Base-by-base conservation (phyloP, 1,284 basidiomycete species). In the Trichosporon sp. region DNA sequence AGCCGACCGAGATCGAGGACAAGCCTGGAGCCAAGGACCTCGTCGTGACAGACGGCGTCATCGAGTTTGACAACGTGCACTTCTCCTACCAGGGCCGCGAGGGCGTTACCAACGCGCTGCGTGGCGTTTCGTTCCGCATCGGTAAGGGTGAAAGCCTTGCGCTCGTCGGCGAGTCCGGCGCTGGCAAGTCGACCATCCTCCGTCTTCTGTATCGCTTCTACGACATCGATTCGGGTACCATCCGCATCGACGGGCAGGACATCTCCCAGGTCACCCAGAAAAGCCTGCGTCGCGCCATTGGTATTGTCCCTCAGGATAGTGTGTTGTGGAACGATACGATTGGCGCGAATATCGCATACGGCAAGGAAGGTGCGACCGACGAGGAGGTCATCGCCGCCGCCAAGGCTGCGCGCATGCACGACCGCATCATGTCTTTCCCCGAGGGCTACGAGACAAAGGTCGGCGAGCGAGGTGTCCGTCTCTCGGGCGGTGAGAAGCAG, bases 281-380 rank as follows among this genome's bases (percentile, higher is more conserved):
- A 42, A 91, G 89, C 64, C 85, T 99, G 0, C 87, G 96, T n/a
- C 84, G 84, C 34, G 86, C 88, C 1, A 91, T 99, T 63, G 97
- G 96, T 1, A 93, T 99, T 21, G 97, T 99, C 1, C 97, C 96
- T 0, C 96, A 99, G 81, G 97, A 99, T 78, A 98, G 94, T 18
- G 94, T 97, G 0, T 85, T 99, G 8, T 98, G 98, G 88, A 95
- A 99, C 82, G 91, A 92, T 34, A 90, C 97, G 75, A 91, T 99
- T 66, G 87, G 95, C 85, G 92, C 97, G 78, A 99, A 99, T 78
- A 89, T 99, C 58, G 87, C 93, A 1, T 99, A 99, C 79, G 96
- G 97, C 1, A 86, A 91, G 31, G 84, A 98, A 63, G 88, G 90
- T 67, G 94, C 95, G 27, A 90, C 85, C 1, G 95, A 99, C 76